phyloP scores from a whole-genome alignment of 2,329 filamentous ascomycete species.

The Hypoxylon sp. region DNA sequence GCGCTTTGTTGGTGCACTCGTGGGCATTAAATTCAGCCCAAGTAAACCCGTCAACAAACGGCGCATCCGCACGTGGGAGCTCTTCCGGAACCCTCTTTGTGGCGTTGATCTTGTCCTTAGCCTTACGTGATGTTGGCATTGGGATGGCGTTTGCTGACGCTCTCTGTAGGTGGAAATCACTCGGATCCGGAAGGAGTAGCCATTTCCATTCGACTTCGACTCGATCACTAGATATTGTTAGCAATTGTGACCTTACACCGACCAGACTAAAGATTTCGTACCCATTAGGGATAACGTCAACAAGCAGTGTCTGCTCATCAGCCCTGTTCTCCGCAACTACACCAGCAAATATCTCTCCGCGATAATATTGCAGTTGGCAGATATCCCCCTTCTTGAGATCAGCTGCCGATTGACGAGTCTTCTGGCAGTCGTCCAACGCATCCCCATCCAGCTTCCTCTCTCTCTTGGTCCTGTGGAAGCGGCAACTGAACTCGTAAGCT shows the following conservation, averaged over 20 bases:
- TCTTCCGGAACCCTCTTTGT: conserved; percentile 70
- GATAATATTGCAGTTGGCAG: conserved; percentile 86
- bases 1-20: conserved; percentile 66
- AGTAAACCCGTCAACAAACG: conserved; percentile 74
- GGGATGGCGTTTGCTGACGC: conserved; percentile 79
- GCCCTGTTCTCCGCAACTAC: conserved; percentile 84
- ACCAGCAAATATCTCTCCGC: conserved; percentile 91
- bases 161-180: conserved; percentile 78
- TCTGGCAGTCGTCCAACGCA: conserved; percentile 75
- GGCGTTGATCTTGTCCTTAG: conserved; percentile 75
- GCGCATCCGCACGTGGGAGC: conserved; percentile 72
- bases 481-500: conserved; percentile 92
- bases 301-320: conserved; percentile 78
- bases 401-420: conserved; percentile 75
- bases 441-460: conserved; percentile 79
- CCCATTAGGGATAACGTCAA: conserved; percentile 88
- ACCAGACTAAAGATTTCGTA: conserved; percentile 55
- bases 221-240: conserved; percentile 70
- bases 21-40: conserved; percentile 84
- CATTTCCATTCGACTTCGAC: conserved; percentile 89
- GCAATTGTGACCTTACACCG: conserved; percentile 42
- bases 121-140: conserved; percentile 72
- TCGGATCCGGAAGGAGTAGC: conserved; percentile 77
- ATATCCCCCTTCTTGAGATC: conserved; percentile 78
- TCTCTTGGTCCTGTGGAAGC: conserved; percentile 91